Conservation (phyloP, 1,284 basidiomycete genomes). For the Cryptococcus jaspeensis region DNA sequence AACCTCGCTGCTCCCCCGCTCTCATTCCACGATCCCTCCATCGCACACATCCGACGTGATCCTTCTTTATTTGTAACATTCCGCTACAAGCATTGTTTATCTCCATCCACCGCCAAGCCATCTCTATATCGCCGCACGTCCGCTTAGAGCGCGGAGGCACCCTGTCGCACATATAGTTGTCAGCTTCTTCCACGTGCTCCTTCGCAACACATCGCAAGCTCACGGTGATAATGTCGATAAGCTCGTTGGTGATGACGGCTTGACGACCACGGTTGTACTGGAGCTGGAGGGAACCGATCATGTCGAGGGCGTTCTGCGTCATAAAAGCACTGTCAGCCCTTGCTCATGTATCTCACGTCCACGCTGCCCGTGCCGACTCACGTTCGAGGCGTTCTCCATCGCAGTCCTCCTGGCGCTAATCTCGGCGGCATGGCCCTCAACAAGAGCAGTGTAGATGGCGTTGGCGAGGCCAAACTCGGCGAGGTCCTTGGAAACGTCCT, state of each 20-base stretch:
- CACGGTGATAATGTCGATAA: slow-evolving; percentile 49
- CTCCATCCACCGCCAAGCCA: background rate
- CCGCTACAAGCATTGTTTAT: background rate
- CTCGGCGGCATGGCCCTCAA: slow-evolving; percentile 95
- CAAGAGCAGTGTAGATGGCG: slow-evolving; percentile 90
- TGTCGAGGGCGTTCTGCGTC: slow-evolving; percentile 79
- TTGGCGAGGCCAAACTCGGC: slow-evolving; percentile 96
- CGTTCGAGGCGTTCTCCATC: slow-evolving; percentile 99
- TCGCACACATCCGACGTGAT: background rate
- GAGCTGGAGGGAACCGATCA: slow-evolving; percentile 83
- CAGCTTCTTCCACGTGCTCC: background rate
- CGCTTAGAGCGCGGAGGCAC: slow-evolving; percentile 42
- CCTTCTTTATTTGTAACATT: background rate
- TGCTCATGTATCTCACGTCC: background rate
- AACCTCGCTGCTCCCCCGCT: too few species aligned
- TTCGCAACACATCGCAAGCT: background rate
- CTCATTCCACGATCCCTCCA: too few species aligned
- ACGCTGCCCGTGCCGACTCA: slow-evolving; percentile 21
- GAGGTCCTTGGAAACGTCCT: slow-evolving; percentile 89
- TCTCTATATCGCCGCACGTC: background rate
- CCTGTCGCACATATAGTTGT: slow-evolving; percentile 9
- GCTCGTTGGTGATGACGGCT: slow-evolving; percentile 71
- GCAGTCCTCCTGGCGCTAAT: slow-evolving; percentile 77
- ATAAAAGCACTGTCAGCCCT: background rate
- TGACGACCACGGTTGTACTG: slow-evolving; percentile 99